Conservation (phyloP, 2,329 filamentous ascomycete genomes). For the Stachybotrys elegans region DNA sequence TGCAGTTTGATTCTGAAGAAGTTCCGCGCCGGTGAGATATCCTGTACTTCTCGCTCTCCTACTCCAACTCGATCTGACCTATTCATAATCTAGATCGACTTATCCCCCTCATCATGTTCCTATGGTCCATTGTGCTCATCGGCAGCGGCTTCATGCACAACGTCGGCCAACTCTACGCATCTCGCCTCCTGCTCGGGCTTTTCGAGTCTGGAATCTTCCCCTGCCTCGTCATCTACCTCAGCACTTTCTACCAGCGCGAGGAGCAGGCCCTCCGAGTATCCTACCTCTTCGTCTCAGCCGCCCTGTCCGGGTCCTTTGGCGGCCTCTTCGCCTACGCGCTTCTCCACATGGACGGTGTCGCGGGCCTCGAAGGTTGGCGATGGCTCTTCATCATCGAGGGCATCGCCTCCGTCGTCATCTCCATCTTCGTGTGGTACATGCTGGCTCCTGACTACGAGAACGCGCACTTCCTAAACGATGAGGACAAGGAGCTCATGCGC, state of each 20-base stretch:
- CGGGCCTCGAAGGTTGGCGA: conserved; percentile 39
- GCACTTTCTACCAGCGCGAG: conserved; percentile 33
- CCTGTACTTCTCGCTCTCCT: no score
- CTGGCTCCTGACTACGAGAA: conserved; percentile 40
- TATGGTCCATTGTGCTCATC: conserved; percentile 22
- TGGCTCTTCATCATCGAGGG: conserved; percentile 49
- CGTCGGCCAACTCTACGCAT: conserved; percentile 18
- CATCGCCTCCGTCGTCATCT: conserved; percentile 35
- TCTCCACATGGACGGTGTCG: conserved; percentile 39
- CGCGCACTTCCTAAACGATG: conserved; percentile 42
- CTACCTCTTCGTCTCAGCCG: conserved; percentile 42
- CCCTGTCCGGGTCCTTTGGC: conserved; percentile 37
- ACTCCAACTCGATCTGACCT: no score
- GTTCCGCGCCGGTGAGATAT: no score
- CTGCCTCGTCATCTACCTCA: conserved; percentile 19
- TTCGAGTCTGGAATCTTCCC: conserved; percentile 20
- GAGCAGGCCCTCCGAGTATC: conserved; percentile 51
- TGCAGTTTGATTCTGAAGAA: no score
- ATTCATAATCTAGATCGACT: no score
- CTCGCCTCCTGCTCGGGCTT: conserved; percentile 14
- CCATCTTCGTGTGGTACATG: conserved; percentile 37
- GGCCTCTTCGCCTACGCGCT: conserved; percentile 42
- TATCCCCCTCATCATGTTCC: no score
- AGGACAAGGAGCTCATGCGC: conserved; percentile 46
- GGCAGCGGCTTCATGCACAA: conserved; percentile 23